These are phyloP conservation scores for Thalassiosira hispida DNA, from an alignment of 352 stramenopile genomes.

Conservation along the genomic window DNA sequence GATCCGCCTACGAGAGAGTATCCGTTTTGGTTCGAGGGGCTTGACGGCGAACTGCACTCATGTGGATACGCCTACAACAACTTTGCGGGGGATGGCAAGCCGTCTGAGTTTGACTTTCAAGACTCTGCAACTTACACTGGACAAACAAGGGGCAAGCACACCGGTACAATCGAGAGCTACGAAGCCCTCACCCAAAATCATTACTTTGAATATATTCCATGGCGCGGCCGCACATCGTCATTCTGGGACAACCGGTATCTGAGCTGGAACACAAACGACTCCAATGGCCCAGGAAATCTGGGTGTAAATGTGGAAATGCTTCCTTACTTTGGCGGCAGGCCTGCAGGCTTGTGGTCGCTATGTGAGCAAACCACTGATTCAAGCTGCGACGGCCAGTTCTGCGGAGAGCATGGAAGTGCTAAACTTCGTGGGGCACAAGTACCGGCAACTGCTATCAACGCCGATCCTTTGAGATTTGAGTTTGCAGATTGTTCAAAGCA, in stretches of 20 bases:
- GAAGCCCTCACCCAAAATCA: conserved; percentile 59
- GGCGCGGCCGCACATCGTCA: conserved; percentile 85
- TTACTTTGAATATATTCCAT: conserved; percentile 90
- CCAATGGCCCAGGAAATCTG: conserved; percentile 31
- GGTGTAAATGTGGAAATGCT: conserved; percentile 5
- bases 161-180: conserved; percentile 76
- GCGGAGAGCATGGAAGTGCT: conserved; percentile 13
- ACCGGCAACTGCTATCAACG: conserved; percentile 6
- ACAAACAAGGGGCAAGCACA: conserved; percentile 30
- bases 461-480: conserved; percentile 5
- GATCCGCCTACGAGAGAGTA: conserved; percentile 72
- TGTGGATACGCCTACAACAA: conserved; percentile 89
- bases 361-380: conserved; percentile 26
- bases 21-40: conserved; percentile 86
- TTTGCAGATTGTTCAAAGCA: conserved; percentile 1
- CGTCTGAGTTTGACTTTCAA: conserved; percentile 49
- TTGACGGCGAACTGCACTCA: conserved; percentile 83
- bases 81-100: conserved; percentile 54
- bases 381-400: conserved; percentile 11
- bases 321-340: conserved; percentile 31
- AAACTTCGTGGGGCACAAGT: conserved; percentile 12
- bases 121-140: conserved; percentile 45
- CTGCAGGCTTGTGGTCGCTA: conserved; percentile 30
- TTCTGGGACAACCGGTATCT: conserved; percentile 90
- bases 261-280: conserved; percentile 46